A percentile compares a stretch with the other conserved stretches of the same genome.
phyloP scores from a whole-genome alignment of 1,139 yeast genomes.

The Candida glucosophila region DNA sequence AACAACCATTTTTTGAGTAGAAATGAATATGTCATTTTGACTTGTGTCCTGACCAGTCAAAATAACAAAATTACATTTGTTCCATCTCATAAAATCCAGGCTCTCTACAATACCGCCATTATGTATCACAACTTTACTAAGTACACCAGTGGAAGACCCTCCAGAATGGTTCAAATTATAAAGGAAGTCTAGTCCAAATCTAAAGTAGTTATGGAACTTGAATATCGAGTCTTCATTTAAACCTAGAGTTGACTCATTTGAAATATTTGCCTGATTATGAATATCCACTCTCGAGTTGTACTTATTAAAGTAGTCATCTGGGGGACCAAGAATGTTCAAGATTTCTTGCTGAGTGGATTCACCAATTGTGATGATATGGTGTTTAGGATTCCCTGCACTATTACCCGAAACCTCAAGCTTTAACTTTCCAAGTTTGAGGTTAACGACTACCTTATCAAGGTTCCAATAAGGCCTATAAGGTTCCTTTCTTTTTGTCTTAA shows the following conservation, averaged over 20 bases:
- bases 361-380: conserved; percentile 19
- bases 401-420: conserved; percentile 5
- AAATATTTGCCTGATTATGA: conserved; percentile 23
- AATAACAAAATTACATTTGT: conserved; percentile 33
- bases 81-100: conserved; percentile 43
- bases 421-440: conserved; percentile 8
- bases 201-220: conserved; percentile 50
- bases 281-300: conserved; percentile 36
- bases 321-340: conserved; percentile 43
- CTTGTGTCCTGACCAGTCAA: conserved; percentile 6
- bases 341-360: conserved; percentile 43
- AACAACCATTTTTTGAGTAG: conserved; percentile 8
- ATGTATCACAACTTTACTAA: conserved; percentile 40
- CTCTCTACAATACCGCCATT: conserved; percentile 42
- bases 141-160: conserved; percentile 14
- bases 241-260: conserved; percentile 7
- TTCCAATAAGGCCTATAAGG: neutral
- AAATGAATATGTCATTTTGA: conserved; percentile 5
- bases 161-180: conserved; percentile 30
- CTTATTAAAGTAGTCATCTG: conserved; percentile 44
- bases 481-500: neutral
- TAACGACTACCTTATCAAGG: conserved; percentile 6
- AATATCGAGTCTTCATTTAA: conserved; percentile 13
- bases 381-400: conserved; percentile 4
- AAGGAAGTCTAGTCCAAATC: conserved; percentile 44